Evolutionary conservation across 352 stramenopile genomes (phyloP), one percentile per base, ranked within the genome.

Genomic region (Globisporangium alternatum): DNA sequence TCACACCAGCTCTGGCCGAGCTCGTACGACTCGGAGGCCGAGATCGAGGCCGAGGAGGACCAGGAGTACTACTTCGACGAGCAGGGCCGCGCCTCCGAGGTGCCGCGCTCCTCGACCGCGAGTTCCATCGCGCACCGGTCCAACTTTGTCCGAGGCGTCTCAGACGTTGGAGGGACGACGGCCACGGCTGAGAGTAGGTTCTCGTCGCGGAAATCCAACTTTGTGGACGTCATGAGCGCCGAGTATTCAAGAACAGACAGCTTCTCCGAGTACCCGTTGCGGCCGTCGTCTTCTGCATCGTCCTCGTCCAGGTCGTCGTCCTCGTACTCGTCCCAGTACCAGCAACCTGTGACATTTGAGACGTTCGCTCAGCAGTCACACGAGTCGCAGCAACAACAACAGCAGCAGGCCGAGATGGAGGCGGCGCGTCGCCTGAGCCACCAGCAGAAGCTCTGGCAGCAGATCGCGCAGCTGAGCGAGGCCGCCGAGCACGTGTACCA

Each of bases 401-500:
- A 37, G 25, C 51, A 28, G 22, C 37, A 21, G 7, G 21, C 55
- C 15, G 21, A 33, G 22, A 6, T 31, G 47, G 22, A 53, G 21
- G 47, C 47, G 25, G 37, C 48, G 3, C 35, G 33, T 6, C 55
- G 35, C n/a, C 22, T 47, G 47, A 64, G 58, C 8, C 47, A 60
- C 9, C 61, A 66, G 28, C 30, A 57, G 31, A 35, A 63, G 10
- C 28, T 68, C 21, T 31, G 56, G 62, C 59, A 77, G 33, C 75
- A 82, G 53, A 82, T 82, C 72, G 71, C 71, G 30, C 65, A 80
- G 66, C 68, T 82, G 60, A 72, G 70, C 2, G 65, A 78, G 33
- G 72, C 75, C 2, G 75, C 73, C 48, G 75, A 82, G 62, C 76
- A 78, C 64, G 77, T 75, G 53, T 82, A 82, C 52, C 69, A 75